Evolutionary conservation across 1,139 yeast genomes (phyloP), one percentile per base, ranked within the genome.

Genomic region (Saccharomycopsis phalli): DNA sequence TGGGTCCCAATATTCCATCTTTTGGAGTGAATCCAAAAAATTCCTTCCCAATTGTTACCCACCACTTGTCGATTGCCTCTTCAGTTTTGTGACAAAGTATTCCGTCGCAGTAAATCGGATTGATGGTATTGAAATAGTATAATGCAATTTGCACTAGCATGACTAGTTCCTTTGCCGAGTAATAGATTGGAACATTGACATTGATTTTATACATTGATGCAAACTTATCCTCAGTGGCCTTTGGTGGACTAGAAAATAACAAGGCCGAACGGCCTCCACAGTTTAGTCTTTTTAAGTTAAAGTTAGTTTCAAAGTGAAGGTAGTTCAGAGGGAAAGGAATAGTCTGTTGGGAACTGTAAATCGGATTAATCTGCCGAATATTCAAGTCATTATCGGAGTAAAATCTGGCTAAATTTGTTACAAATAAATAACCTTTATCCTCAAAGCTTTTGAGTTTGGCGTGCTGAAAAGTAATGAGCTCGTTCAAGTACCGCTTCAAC

Each of bases 201-300:
- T 70, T 62, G 1, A 81, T 71, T 49, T 72, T 73, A 59, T 80
- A 91, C 54, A 82, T 66, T 49, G 82, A 83, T 31, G 84, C 66
- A 56, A 91, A 88, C 54, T 87, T 88, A 52, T 83, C 91, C 50
- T 78, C 84, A 18, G 79, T 72, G 0, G 95, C 84, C 52, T 77
- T 84, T 0, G 94, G 65, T 0, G 94, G 83, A 26, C 68, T 65
- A 3, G 78, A 66, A 13, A 83, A 68, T 31, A 86, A 62, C 30
- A 87, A 65, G 1, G 84, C 79, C 0, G 94, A 76, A 46, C 98
- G 65, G 6, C 96, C 94, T 37, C 88, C 81, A 56, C 97, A 91
- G 22, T 80, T 78, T 36, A 87, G 59, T 52, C 84, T 72, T 51
- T 81, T 74, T 50, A 91, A 62, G 58, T 87, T 79, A 41, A 84